Evolutionary conservation across 495 filamentous ascomycete species (phyloP).

Genomic region (Barbatosphaeria neglecta): DNA sequence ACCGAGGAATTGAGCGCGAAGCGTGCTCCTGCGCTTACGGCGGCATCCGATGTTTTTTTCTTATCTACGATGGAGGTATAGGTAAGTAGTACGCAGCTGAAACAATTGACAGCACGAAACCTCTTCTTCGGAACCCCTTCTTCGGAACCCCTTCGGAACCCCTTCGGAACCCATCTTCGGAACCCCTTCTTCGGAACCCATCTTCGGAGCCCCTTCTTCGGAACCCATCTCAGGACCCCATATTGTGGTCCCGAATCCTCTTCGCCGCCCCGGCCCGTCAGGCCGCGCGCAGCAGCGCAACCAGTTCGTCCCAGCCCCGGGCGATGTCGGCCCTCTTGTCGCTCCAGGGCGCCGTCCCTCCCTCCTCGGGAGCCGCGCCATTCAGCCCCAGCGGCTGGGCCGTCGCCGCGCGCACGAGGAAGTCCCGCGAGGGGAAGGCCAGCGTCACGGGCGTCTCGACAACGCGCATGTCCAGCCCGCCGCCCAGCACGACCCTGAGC

Average conservation of each 20-base stretch:
- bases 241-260: background rate
- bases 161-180: too few relatives aligned
- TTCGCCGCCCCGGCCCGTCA: background rate
- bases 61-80: too few relatives aligned
- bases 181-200: too few relatives aligned
- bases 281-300: background rate
- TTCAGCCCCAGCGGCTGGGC: constrained; percentile 1
- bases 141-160: too few relatives aligned
- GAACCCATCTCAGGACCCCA: too few relatives aligned
- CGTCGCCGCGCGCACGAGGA: background rate
- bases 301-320: background rate
- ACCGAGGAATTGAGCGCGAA: too few relatives aligned
- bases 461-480: constrained; percentile 4
- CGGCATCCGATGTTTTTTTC: too few relatives aligned
- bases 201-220: too few relatives aligned
- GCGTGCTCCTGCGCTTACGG: too few relatives aligned
- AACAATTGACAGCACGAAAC: too few relatives aligned
- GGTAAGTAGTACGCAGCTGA: too few relatives aligned
- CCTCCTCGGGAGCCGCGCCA: background rate
- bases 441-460: constrained; percentile 1
- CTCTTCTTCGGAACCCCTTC: too few relatives aligned
- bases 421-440: constrained; percentile 1
- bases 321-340: constrained; percentile 1
- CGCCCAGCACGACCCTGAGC: constrained; percentile 1
- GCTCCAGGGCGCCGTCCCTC: background rate